Evolutionary conservation across 768 basidiomycete genomes (phyloP).

Genomic region (Rhodotorula babjevae): DNA sequence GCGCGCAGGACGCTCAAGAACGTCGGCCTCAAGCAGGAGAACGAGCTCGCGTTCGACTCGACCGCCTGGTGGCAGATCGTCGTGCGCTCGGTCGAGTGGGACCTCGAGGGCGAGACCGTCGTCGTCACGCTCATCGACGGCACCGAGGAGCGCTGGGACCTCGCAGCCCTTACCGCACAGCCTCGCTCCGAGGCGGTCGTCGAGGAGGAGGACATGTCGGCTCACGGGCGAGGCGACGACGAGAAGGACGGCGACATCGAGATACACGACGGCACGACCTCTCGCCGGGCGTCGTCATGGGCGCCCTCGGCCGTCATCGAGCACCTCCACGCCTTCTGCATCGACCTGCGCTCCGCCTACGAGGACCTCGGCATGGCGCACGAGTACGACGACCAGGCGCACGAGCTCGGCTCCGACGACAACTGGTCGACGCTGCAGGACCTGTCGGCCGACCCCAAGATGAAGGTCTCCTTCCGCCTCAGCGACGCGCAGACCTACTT

Average conservation of each 20-base stretch:
- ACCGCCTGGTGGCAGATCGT: constrained; percentile 17
- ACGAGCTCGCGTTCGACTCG: not conserved
- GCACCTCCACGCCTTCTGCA: not conserved
- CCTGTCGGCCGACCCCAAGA: constrained; percentile 11
- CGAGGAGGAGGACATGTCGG: not conserved
- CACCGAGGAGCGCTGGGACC: constrained; percentile 23
- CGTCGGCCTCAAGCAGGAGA: not conserved
- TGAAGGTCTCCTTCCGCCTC: constrained; percentile 16
- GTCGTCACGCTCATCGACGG: constrained; percentile 22
- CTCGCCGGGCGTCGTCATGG: not conserved
- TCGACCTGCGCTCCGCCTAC: constrained; percentile 31
- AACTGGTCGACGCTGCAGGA: constrained; percentile 6
- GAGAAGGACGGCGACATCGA: too few species aligned
- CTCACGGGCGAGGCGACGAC: not conserved
- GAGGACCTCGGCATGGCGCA: constrained; percentile 25
- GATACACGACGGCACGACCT: too few species aligned
- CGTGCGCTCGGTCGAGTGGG: constrained; percentile 14
- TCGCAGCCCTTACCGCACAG: not conserved
- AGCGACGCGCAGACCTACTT: constrained; percentile 2
- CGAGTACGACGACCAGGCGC: not conserved
- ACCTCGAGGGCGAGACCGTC: constrained; percentile 17
- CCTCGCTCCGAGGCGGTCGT: too few species aligned
- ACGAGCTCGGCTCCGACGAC: not conserved
- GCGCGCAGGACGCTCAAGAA: not conserved
- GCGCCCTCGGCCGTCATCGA: not conserved